phyloP scores from a whole-genome alignment of 1,284 basidiomycete species.

The Heterobasidion parviporum region DNA sequence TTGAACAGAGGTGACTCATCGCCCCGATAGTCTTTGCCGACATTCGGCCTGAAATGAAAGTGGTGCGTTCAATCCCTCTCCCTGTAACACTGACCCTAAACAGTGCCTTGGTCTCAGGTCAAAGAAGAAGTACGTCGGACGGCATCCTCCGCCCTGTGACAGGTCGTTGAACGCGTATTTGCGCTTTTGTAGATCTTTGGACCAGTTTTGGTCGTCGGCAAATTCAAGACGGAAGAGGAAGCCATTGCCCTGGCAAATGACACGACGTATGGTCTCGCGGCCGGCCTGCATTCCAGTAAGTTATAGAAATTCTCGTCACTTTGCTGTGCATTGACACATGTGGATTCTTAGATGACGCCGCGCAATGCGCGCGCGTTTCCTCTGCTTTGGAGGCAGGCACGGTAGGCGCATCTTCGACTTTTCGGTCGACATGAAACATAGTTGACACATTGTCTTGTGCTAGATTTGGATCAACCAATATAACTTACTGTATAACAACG shows the following conservation, averaged over 20 bases:
- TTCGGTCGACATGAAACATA: constrained; percentile 5
- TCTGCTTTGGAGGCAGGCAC: constrained; percentile 80
- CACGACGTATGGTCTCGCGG: constrained; percentile 82
- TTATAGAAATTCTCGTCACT: constrained; percentile 4
- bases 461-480: constrained; percentile 90
- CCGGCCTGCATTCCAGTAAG: constrained; percentile 82
- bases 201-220: constrained; percentile 71
- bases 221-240: constrained; percentile 75
- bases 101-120: constrained; percentile 35
- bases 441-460: constrained; percentile 2
- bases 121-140: constrained; percentile 52
- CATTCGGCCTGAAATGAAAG: constrained; percentile 67
- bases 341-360: constrained; percentile 56
- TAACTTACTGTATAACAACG: constrained; percentile 71
- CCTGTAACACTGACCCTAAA: background rate
- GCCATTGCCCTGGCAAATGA: constrained; percentile 76
- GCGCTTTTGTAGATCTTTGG: constrained; percentile 63
- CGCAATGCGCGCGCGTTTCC: constrained; percentile 81
- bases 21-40: constrained; percentile 59
- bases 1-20: background rate
- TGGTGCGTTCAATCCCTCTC: constrained; percentile 37
- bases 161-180: too few relatives aligned
- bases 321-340: constrained; percentile 4
- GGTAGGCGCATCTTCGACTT: constrained; percentile 34
- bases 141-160: background rate